Conservation (phyloP, 768 basidiomycete species). For the Mycena alexandri region DNA sequence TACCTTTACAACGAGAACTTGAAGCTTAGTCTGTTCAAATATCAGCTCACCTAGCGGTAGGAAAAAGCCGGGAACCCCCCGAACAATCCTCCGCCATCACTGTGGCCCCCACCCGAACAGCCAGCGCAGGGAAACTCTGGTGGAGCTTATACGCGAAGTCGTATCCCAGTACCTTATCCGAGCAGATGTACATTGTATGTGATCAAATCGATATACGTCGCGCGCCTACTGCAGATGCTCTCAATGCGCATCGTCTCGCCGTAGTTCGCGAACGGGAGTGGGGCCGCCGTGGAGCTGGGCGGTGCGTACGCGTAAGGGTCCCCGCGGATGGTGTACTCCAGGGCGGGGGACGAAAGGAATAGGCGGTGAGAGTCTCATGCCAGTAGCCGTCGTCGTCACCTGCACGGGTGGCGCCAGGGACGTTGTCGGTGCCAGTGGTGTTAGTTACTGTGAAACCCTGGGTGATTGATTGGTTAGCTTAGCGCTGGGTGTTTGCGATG, state of each 20-base stretch:
- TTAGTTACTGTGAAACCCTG: no score
- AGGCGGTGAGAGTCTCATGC: constrained; percentile 18
- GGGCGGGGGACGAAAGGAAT: background rate
- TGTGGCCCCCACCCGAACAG: background rate
- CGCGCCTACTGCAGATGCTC: constrained; percentile 24
- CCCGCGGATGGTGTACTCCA: background rate
- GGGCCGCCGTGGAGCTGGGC: background rate
- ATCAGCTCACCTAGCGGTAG: no score
- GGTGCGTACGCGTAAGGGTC: background rate
- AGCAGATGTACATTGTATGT: constrained; percentile 15
- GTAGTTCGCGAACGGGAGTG: constrained; percentile 18
- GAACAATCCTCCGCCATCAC: constrained; percentile 20
- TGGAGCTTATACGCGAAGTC: constrained; percentile 2
- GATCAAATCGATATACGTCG: constrained; percentile 30
- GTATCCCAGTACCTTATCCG: constrained; percentile 3
- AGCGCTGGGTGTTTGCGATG: no score
- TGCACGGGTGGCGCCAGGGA: constrained; percentile 29
- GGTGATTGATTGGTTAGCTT: no score
- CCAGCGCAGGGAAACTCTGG: background rate
- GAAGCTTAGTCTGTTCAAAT: no score
- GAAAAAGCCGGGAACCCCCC: no score
- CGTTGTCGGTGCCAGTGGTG: constrained; percentile 32
- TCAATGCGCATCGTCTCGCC: constrained; percentile 24
- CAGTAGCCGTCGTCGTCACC: background rate
- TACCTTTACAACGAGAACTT: no score